These are phyloP conservation scores for Hymenoscyphus albidus DNA, from an alignment of 2,329 filamentous ascomycete genomes.

Conservation along the genomic window DNA sequence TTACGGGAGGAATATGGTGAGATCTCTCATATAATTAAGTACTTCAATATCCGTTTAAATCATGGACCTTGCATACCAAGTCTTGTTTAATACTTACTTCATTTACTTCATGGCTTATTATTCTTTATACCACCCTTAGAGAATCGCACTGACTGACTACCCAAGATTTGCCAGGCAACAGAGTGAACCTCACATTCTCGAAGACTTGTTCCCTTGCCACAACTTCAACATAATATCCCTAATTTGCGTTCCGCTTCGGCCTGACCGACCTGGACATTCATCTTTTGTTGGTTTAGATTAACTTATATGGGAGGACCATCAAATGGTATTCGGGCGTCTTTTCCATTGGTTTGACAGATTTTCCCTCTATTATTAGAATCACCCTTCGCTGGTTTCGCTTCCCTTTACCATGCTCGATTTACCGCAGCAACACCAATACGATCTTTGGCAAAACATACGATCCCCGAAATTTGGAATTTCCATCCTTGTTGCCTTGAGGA, in stretches of 20 bases:
- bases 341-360: conserved; percentile 6
- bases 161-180: conserved; percentile 12
- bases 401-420: conserved; percentile 2
- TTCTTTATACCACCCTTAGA: background rate
- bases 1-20: conserved; percentile 2
- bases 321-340: background rate
- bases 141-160: background rate
- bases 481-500: conserved; percentile 6
- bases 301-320: conserved; percentile 11
- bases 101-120: background rate
- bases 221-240: background rate
- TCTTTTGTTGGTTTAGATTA: conserved; percentile 14
- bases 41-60: conserved; percentile 11
- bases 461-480: conserved; percentile 1
- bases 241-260: conserved; percentile 7
- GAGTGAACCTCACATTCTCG: conserved; percentile 4
- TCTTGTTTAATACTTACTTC: conserved; percentile 5
- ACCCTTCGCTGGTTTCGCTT: background rate
- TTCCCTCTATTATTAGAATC: conserved; percentile 9
- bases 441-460: conserved; percentile 12
- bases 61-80: conserved; percentile 6
- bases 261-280: conserved; percentile 5
- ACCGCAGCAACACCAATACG: conserved; percentile 5
- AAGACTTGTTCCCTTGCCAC: conserved; percentile 5
- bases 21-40: conserved; percentile 1